These are phyloP conservation scores for Solanum commersonii DNA, from an alignment of 257 asterid genomes.

Conservation along the genomic window DNA sequence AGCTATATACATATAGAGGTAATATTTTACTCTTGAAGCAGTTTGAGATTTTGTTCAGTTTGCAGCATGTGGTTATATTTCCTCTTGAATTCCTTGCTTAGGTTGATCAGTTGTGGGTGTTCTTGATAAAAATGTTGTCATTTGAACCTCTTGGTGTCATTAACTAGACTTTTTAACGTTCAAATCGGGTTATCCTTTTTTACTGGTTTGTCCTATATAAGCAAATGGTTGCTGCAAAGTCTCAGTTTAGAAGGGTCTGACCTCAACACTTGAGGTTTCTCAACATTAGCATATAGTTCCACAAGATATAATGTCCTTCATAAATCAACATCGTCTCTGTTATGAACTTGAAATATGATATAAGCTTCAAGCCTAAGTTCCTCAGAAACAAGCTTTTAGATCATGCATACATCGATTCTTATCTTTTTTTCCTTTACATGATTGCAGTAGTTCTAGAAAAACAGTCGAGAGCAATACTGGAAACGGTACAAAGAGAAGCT, in stretches of 20 bases:
- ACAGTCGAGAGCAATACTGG: neutral
- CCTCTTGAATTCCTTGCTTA: neutral
- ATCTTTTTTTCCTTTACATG: neutral
- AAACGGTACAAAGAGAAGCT: neutral
- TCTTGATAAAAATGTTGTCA: neutral
- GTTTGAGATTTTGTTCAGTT: neutral
- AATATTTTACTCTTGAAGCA: neutral
- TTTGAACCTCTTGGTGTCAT: neutral
- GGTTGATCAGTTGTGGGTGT: neutral
- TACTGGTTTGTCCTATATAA: neutral
- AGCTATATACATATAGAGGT: neutral
- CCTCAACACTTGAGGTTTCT: neutral
- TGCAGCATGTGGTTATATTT: neutral
- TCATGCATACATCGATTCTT: neutral
- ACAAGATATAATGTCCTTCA: neutral
- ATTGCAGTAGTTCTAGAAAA: neutral
- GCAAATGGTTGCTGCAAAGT: neutral
- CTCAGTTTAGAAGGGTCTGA: neutral
- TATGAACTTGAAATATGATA: neutral
- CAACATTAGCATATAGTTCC: neutral
- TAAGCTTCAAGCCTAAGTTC: neutral
- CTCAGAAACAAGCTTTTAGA: neutral
- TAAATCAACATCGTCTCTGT: neutral
- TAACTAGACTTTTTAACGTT: neutral
- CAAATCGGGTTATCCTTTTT: neutral